These are phyloP conservation scores for Hemerocallis citrina DNA, from an alignment of 106 monocot species.

Conservation along the genomic window DNA sequence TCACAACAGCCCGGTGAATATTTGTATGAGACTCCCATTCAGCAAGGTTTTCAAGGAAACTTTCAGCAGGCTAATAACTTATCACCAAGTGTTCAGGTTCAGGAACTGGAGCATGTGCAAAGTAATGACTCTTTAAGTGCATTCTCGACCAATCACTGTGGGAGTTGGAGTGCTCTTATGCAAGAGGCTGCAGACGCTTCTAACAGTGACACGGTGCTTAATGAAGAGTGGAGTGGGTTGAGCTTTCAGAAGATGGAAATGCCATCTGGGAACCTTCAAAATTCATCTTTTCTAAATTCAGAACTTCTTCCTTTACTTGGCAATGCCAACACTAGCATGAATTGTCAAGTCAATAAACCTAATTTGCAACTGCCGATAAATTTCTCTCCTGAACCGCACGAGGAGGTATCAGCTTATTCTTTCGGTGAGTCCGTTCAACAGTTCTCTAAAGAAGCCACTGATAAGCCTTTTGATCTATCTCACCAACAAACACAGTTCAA, in stretches of 20 bases:
- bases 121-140: slow-evolving; percentile 39
- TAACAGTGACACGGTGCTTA: slow-evolving; percentile 63
- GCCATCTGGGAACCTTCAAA: slow-evolving; percentile 24
- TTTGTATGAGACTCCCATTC: slow-evolving; percentile 47
- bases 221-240: slow-evolving; percentile 83
- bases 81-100: slow-evolving; percentile 19
- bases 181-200: slow-evolving; percentile 81
- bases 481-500: slow-evolving; percentile 14
- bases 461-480: slow-evolving; percentile 16
- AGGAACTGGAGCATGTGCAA: slow-evolving; percentile 22
- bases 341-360: neutral
- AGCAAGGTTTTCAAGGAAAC: slow-evolving; percentile 38
- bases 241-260: slow-evolving; percentile 46
- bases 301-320: slow-evolving; percentile 27
- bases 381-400: neutral
- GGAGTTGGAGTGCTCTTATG: slow-evolving; percentile 98
- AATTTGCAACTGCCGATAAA: slow-evolving; percentile 6
- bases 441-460: neutral
- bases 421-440: neutral
- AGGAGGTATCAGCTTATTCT: neutral
- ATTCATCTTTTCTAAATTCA: slow-evolving; percentile 29
- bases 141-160: slow-evolving; percentile 64
- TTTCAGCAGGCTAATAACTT: slow-evolving; percentile 30
- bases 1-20: slow-evolving; percentile 28
- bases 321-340: slow-evolving; percentile 25